Evolutionary conservation across 768 basidiomycete genomes (phyloP).

Genomic region (Kwoniella sp.): DNA sequence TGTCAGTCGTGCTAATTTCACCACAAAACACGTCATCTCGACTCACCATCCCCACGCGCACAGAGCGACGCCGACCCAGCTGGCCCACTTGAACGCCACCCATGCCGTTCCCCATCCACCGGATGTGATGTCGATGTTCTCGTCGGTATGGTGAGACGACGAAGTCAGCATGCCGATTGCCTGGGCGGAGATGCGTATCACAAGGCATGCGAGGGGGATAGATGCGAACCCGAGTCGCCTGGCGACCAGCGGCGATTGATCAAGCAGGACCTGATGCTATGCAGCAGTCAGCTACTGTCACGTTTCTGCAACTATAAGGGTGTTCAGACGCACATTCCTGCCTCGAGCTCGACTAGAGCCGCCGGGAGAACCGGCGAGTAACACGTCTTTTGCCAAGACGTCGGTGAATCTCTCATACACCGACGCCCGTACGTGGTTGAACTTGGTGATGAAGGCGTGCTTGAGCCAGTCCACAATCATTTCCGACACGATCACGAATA

Average conservation of each 20-base stretch:
- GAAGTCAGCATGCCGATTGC: conserved; percentile 51
- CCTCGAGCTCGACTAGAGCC: conserved; percentile 16
- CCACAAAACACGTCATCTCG: no score
- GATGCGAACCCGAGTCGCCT: conserved; percentile 90
- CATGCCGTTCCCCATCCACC: conserved; percentile 34
- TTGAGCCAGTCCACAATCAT: conserved; percentile 97
- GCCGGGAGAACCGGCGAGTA: conserved; percentile 53
- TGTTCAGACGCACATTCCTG: no score
- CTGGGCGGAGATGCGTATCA: conserved; percentile 52
- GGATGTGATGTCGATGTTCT: conserved; percentile 5
- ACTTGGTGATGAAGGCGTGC: conserved; percentile 98
- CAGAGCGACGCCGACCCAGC: conserved; percentile 31
- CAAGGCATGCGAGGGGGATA: conserved; percentile 79
- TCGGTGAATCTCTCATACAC: conserved; percentile 95
- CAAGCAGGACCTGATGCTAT: conserved; percentile 76
- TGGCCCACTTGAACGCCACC: conserved; percentile 56
- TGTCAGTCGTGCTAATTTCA: no score
- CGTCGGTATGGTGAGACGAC: conserved; percentile 20
- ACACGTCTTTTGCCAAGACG: conserved; percentile 86
- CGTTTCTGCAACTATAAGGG: no score
- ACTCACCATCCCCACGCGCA: conserved; percentile 74
- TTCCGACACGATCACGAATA: conserved; percentile 86
- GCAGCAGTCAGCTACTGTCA: background rate
- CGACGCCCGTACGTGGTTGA: conserved; percentile 93
- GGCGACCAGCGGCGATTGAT: conserved; percentile 90